Base-by-base conservation (phyloP, 495 filamentous ascomycete genomes). In the Recurvomyces mirabilis region DNA sequence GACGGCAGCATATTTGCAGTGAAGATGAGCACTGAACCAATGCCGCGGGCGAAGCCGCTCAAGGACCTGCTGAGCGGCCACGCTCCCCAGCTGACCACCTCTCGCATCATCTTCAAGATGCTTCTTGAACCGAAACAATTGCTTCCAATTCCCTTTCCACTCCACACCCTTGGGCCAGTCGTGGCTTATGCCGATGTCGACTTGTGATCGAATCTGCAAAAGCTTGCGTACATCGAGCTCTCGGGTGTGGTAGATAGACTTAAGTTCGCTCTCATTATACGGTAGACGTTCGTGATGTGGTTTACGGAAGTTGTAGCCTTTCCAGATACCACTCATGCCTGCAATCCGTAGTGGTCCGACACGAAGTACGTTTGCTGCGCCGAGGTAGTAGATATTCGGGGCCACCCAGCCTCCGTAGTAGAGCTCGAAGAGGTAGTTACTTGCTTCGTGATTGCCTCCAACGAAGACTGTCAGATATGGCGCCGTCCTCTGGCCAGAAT, bases 381-480 rank as follows among this genome's bases (percentile, higher is more conserved):
- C 91, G 53, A 96, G 62, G 66, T 93, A 98, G 68, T 93, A 98
- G 39, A 98, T 98, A 41, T 89, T 94, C 14, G 84, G 87, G 1
- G 89, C 89, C 1, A 85, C 91, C 91, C 91, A 98, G 28, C 91
- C 91, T 30, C 91, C 91, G 59, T 96, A 93, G 66, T 84, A 93
- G 2, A 98, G 73, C 57, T 98, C 91, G 65, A 74, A 87, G 0
- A 94, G 60, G 58, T 95, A 72, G 24, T 81, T 86, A 47, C 82
- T 78, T 0, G 91, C 87, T 61, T 98, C 91, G 51, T 98, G 91
- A 58, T 98, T 98, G 6, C 91, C 91, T 28, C 79, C 88, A 38
- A 94, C 74, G 61, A 96, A 96, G 42, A 96, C 65, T 14, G 93
- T 98, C 20, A 91, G 67, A 52, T 84, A 93, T 0, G 93, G 91